Evolutionary conservation across 768 basidiomycete species (phyloP).

Genomic region (Termitomyces sp.): DNA sequence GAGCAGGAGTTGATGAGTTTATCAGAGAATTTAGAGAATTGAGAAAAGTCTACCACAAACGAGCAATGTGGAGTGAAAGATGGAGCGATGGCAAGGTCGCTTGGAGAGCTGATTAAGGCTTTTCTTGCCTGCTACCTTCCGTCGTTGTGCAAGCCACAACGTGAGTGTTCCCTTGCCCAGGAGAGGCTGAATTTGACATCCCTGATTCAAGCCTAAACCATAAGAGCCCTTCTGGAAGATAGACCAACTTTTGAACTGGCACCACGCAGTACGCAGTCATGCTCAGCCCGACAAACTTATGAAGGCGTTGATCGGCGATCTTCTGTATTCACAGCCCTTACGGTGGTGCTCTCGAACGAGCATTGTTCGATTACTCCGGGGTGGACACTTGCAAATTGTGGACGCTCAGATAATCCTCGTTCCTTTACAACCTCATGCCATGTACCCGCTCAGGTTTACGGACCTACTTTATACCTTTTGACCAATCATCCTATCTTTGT

Average conservation of each 20-base stretch:
- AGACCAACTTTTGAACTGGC: background rate
- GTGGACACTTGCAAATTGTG: background rate
- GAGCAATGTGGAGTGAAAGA: constrained; percentile 83
- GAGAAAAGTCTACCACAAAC: constrained; percentile 89
- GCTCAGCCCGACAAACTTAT: background rate
- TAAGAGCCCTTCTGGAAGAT: background rate
- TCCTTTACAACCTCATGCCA: background rate
- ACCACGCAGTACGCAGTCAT: background rate
- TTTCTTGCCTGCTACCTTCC: background rate
- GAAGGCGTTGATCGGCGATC: background rate
- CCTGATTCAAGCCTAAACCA: background rate
- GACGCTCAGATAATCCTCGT: background rate
- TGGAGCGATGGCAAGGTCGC: constrained; percentile 83
- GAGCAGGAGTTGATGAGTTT: constrained; percentile 77
- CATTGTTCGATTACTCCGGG: background rate
- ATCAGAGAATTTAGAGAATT: constrained; percentile 83
- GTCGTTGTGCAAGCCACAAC: background rate
- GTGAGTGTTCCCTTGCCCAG: background rate
- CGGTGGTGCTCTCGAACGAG: background rate
- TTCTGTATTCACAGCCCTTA: background rate
- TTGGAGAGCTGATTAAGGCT: constrained; percentile 66
- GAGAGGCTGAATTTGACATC: background rate
- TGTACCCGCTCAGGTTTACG: background rate
- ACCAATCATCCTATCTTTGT: background rate
- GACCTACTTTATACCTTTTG: background rate